phyloP scores from a whole-genome alignment of 225 moss, liverwort and hornwort genomes.

The Anthoceros angustus region DNA sequence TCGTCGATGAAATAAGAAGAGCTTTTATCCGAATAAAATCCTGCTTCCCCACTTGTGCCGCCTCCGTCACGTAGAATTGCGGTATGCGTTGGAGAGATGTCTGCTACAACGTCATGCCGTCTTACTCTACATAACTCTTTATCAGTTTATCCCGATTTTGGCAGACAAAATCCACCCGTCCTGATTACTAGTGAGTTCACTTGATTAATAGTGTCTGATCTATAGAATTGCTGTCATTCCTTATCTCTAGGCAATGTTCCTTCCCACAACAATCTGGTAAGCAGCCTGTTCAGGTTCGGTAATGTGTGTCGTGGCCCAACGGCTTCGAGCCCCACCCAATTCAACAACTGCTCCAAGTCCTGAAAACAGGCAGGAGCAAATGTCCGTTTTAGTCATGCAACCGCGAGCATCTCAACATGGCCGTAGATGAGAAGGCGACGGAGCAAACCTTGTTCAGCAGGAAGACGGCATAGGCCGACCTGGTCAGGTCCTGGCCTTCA shows the following conservation, averaged over 20 bases:
- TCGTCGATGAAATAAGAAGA: too few relatives aligned
- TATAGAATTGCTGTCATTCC: not conserved
- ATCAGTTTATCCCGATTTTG: too few relatives aligned
- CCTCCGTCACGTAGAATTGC: too few relatives aligned
- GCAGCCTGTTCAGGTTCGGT: slow-evolving; percentile 72
- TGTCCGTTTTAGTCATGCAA: not conserved
- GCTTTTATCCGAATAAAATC: too few relatives aligned
- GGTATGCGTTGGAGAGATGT: too few relatives aligned
- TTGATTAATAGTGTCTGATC: too few relatives aligned
- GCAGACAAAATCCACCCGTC: too few relatives aligned
- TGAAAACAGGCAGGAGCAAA: slow-evolving; percentile 15
- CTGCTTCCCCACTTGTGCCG: too few relatives aligned
- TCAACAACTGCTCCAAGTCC: slow-evolving; percentile 97
- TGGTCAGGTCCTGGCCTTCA: slow-evolving; percentile 82
- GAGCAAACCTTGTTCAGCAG: slow-evolving; percentile 72
- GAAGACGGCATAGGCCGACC: slow-evolving; percentile 95
- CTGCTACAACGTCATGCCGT: too few relatives aligned
- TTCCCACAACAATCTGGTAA: slow-evolving; percentile 13
- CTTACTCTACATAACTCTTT: too few relatives aligned
- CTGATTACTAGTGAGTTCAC: too few relatives aligned
- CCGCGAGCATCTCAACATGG: not conserved
- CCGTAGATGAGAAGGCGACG: not conserved
- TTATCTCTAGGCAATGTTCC: not conserved
- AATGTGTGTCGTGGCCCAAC: slow-evolving; percentile 94
- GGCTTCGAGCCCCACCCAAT: slow-evolving; percentile 64